Conservation (phyloP, 495 filamentous ascomycete genomes). For the Aspergillus avenaceus region DNA sequence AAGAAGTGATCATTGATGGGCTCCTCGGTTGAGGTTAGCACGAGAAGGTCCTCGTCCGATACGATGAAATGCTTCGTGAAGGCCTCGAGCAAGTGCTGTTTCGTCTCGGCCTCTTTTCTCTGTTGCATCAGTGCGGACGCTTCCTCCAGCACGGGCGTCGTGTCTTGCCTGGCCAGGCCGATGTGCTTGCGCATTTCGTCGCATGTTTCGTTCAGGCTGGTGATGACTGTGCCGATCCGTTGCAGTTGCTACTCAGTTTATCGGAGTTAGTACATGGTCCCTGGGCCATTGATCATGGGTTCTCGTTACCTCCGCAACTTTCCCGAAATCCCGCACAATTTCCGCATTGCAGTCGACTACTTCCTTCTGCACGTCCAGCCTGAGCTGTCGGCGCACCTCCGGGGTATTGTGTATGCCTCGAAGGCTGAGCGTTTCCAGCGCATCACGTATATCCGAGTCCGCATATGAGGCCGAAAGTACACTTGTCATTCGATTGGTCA, state of each 20-base stretch:
- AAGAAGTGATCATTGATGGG: slow-evolving; percentile 89
- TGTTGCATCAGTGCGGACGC: slow-evolving; percentile 69
- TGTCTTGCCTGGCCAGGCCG: slow-evolving; percentile 67
- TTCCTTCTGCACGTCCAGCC: slow-evolving; percentile 85
- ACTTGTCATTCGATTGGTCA: slow-evolving; percentile 72
- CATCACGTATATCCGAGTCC: slow-evolving; percentile 86
- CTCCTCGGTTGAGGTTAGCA: slow-evolving; percentile 70
- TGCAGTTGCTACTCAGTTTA: slow-evolving; percentile 65
- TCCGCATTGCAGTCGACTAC: slow-evolving; percentile 91
- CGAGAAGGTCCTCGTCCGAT: slow-evolving; percentile 69
- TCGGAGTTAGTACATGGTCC: not conserved
- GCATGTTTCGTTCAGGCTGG: slow-evolving; percentile 74
- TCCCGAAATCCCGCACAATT: slow-evolving; percentile 84
- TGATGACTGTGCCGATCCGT: slow-evolving; percentile 75
- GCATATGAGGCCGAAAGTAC: slow-evolving; percentile 90
- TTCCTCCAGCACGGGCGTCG: slow-evolving; percentile 72
- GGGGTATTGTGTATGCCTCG: slow-evolving; percentile 68
- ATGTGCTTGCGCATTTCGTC: slow-evolving; percentile 78
- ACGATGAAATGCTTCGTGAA: slow-evolving; percentile 84
- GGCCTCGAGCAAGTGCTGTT: slow-evolving; percentile 75
- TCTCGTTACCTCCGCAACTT: slow-evolving; percentile 79
- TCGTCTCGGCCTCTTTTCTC: slow-evolving; percentile 74
- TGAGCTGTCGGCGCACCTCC: slow-evolving; percentile 73
- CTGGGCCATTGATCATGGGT: not conserved
- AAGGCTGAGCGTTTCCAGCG: slow-evolving; percentile 71